Conservation (phyloP, 805 yeast genomes). For the Myxozyma geophila region DNA sequence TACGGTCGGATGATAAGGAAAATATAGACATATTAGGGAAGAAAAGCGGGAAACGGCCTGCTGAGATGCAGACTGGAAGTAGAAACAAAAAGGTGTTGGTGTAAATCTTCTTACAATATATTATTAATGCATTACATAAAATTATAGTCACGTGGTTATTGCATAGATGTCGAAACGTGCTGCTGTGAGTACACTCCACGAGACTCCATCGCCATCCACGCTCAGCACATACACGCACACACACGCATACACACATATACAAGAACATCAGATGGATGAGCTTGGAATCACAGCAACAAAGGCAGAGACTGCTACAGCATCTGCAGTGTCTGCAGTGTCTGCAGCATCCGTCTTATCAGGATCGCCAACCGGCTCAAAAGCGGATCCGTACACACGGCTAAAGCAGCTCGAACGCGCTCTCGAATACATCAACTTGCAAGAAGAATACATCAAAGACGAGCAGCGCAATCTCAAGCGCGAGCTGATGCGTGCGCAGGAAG, state of each 20-base stretch:
- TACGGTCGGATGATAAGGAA: conserved; percentile 8
- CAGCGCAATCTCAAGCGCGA: conserved; percentile 95
- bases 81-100: not conserved
- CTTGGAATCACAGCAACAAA: conserved; percentile 54
- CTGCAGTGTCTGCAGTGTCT: not conserved
- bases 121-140: not conserved
- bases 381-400: conserved; percentile 79
- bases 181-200: not conserved
- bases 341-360: not conserved
- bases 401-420: conserved; percentile 90
- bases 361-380: conserved; percentile 11
- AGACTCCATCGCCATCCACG: not conserved
- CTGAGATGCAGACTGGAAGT: not conserved
- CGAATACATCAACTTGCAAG: conserved; percentile 83
- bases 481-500: conserved; percentile 95
- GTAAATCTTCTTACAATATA: not conserved
- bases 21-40: not conserved
- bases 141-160: not conserved
- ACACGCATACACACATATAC: not conserved
- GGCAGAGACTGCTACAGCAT: conserved; percentile 35
- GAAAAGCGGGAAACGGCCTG: not conserved
- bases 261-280: conserved; percentile 58
- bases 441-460: conserved; percentile 96
- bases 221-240: not conserved
- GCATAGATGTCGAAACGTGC: conserved; percentile 13